A percentile compares a stretch with the other conserved stretches of the same genome.
Conservation (phyloP, 768 basidiomycete genomes). For the Cubamyces sp. region DNA sequence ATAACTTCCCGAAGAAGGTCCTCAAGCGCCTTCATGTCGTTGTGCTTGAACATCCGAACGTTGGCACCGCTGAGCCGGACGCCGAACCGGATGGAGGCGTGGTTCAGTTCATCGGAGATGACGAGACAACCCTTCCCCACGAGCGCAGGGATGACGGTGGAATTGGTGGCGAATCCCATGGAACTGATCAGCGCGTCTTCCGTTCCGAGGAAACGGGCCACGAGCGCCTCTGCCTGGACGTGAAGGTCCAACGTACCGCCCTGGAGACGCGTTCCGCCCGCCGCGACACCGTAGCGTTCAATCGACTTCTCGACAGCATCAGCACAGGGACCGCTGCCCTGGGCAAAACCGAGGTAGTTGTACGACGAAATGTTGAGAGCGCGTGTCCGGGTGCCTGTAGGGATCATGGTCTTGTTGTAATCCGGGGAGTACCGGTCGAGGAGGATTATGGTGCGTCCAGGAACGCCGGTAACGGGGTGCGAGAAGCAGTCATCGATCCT, state of each 20-base stretch:
- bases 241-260: slow-evolving; percentile 90
- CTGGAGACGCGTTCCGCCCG: slow-evolving; percentile 78
- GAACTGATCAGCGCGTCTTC: slow-evolving; percentile 91
- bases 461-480: slow-evolving; percentile 91
- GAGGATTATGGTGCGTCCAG: slow-evolving; percentile 88
- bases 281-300: slow-evolving; percentile 77
- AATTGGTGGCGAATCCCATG: slow-evolving; percentile 98
- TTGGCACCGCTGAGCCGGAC: slow-evolving; percentile 86
- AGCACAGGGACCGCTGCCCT: slow-evolving; percentile 89
- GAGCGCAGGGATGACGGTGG: slow-evolving; percentile 89
- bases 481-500: slow-evolving; percentile 97
- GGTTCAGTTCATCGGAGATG: slow-evolving; percentile 97
- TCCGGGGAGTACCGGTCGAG: slow-evolving; percentile 85
- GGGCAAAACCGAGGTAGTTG: slow-evolving; percentile 99
- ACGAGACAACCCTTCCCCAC: slow-evolving; percentile 90
- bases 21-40: slow-evolving; percentile 87
- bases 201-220: slow-evolving; percentile 86
- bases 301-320: slow-evolving; percentile 90
- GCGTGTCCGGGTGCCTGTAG: slow-evolving; percentile 81
- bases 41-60: slow-evolving; percentile 96
- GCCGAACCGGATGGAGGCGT: slow-evolving; percentile 93
- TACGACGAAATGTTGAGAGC: slow-evolving; percentile 97
- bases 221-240: slow-evolving; percentile 76
- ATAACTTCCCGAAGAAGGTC: slow-evolving; percentile 83
- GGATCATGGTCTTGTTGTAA: slow-evolving; percentile 75